Conservation (phyloP, 148 eudicot species). For the Camellia lanceoleosa region DNA sequence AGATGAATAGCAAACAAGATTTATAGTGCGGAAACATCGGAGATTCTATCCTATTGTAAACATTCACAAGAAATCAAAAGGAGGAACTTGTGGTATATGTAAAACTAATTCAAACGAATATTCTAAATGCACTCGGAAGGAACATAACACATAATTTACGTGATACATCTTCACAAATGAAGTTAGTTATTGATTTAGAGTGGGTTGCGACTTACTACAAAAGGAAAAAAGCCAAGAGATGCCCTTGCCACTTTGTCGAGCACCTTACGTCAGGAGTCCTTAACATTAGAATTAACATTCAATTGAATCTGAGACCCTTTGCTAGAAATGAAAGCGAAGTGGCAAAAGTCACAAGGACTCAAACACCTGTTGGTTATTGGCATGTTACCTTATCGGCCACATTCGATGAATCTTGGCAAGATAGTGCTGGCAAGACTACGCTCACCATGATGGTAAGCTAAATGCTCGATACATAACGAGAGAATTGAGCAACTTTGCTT, state of each 20-base stretch:
- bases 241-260: conserved; percentile 87
- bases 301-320: background rate
- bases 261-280: conserved; percentile 95
- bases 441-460: too few species aligned
- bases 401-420: too few species aligned
- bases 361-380: background rate
- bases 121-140: background rate
- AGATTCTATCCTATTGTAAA: background rate
- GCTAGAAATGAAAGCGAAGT: background rate
- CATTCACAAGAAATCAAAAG: too few species aligned
- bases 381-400: conserved; percentile 83
- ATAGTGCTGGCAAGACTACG: too few species aligned
- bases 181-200: background rate
- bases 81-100: background rate
- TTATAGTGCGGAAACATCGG: background rate
- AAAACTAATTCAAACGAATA: background rate
- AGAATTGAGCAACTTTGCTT: too few species aligned
- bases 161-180: background rate
- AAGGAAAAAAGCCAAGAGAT: conserved; percentile 97
- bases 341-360: background rate
- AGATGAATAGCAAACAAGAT: background rate
- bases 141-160: background rate
- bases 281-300: conserved; percentile 14
- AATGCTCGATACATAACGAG: too few species aligned
- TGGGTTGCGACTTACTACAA: conserved; percentile 56